Evolutionary conservation across 2,329 filamentous ascomycete species (phyloP).

Genomic region (Triangularia setosa): DNA sequence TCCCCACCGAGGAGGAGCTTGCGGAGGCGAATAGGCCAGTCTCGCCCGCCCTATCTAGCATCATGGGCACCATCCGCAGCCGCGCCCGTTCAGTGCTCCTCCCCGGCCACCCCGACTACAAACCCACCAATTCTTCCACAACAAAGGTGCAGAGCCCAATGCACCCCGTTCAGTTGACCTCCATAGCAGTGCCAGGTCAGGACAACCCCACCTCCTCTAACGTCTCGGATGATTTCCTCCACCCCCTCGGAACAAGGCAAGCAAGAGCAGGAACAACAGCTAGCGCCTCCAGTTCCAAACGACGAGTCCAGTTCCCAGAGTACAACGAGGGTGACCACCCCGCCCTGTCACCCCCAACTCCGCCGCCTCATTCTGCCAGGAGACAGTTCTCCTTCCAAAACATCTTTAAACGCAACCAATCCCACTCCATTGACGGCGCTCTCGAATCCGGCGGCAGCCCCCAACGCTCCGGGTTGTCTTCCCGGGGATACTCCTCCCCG

Average conservation of each 20-base stretch:
- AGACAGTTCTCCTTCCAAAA: conserved; percentile 92
- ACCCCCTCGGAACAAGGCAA: conserved; percentile 1
- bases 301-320: conserved; percentile 46
- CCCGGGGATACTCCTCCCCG: conserved; percentile 39
- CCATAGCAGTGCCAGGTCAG: conserved; percentile 49
- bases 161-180: conserved; percentile 60
- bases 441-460: conserved; percentile 20
- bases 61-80: conserved; percentile 53
- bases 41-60: conserved; percentile 50
- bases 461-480: conserved; percentile 20
- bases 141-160: conserved; percentile 49
- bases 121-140: conserved; percentile 13
- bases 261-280: conserved; percentile 27
- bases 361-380: conserved; percentile 57
- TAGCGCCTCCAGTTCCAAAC: conserved; percentile 42
- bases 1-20: conserved; percentile 65
- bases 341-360: conserved; percentile 51
- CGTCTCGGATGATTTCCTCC: conserved; percentile 33
- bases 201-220: conserved; percentile 33
- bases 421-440: conserved; percentile 23
- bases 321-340: conserved; percentile 22
- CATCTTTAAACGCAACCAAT: conserved; percentile 62
- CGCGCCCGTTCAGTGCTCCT: conserved; percentile 40
- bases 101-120: conserved; percentile 39
- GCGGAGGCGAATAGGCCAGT: conserved; percentile 49